Evolutionary conservation across 148 eudicot species (phyloP), one percentile per base, ranked within the genome.

Genomic region (Pouteria glomerata): DNA sequence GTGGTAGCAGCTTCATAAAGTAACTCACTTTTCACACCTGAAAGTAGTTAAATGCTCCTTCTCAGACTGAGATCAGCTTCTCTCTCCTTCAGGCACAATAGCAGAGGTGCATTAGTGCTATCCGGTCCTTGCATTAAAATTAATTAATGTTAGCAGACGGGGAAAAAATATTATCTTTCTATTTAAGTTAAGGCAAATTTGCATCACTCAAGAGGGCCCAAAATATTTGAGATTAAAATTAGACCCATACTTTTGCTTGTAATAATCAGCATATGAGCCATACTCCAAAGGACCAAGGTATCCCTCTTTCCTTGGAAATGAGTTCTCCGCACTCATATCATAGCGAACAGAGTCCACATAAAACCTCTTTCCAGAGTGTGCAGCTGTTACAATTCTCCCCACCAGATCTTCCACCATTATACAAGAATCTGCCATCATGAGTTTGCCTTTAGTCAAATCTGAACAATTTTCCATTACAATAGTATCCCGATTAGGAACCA

Each of bases 311-410:
- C 97, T 88, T 0, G 98, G 98, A 68, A 95, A 95, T 66, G 98
- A 89, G 72, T 89, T 89, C 81, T 89, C 97, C 1, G 98, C 96
- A 63, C 93, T 91, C 96, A 95, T 91, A 74, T 95, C 98, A 81
- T 77, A 82, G 18, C 95, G 86, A 39, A 95, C 80, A 65, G 96
- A 95, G 75, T 95, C 96, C 55, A 95, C 97, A 79, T 86, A 95
- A 76, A 95, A 95, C 80, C 98, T 89, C 86, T 95, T 95, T 67
- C 98, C 98, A 47, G 98, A 95, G 75, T 95, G 98, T 77, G 98
- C 98, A 76, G 98, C 97, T 55, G 98, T 95, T 63, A 95, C 90
- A 69, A 95, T 86, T 85, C 76, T 95, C 44, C 97, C 98, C 14
- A 88, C 84, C 79, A 95, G 77, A 77, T 89, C 88, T 55, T 89